Evolutionary conservation across 2,329 filamentous ascomycete species (phyloP).

Genomic region (Thielaviopsis euricoi): DNA sequence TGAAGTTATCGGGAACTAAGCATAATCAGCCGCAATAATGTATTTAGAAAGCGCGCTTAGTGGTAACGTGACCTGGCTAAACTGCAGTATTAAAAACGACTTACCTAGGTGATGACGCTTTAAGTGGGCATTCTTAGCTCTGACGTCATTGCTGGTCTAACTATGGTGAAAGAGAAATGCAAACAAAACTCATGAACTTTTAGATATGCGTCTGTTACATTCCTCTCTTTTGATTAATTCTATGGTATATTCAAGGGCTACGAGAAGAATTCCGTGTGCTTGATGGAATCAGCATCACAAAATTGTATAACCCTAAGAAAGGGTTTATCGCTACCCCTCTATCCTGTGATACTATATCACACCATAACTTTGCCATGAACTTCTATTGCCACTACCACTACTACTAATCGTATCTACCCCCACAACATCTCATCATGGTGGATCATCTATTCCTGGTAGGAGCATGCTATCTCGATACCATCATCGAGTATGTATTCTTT

Average conservation of each 20-base stretch:
- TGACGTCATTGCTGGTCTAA: neutral
- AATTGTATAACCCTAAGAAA: neutral
- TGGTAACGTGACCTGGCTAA: neutral
- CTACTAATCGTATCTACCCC: neutral
- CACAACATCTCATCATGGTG: constrained; percentile 18
- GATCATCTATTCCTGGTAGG: constrained; percentile 47
- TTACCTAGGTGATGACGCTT: neutral
- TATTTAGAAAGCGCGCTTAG: neutral
- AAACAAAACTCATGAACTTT: no score
- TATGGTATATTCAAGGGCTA: no score
- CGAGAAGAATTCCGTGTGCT: neutral
- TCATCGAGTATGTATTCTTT: constrained; percentile 36
- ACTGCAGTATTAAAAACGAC: neutral
- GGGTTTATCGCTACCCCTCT: neutral
- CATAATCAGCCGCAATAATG: neutral
- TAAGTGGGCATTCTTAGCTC: neutral
- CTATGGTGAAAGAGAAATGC: no score
- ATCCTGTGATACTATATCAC: neutral
- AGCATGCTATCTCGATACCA: constrained; percentile 55
- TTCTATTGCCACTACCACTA: no score
- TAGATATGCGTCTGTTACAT: no score
- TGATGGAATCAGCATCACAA: neutral
- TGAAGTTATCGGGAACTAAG: neutral
- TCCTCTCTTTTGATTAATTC: no score
- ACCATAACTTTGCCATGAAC: neutral